Conservation (phyloP, 805 yeast species). For the Candida adriatica region DNA sequence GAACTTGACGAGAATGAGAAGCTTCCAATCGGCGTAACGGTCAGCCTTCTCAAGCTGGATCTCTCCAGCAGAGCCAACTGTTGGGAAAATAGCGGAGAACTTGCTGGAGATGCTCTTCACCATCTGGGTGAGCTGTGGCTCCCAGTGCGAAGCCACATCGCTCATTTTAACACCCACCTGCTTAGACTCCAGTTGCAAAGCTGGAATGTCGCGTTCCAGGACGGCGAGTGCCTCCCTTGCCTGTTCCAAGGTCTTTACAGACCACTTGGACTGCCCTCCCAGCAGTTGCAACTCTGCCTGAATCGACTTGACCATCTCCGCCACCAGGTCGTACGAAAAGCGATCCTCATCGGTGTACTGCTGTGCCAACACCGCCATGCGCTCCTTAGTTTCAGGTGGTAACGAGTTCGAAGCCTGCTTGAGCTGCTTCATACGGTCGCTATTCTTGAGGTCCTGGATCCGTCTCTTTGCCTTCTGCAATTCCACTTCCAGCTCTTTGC, state of each 20-base stretch:
- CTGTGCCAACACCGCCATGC: conserved; percentile 34
- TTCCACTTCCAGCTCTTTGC: conserved; percentile 21
- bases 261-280: conserved; percentile 32
- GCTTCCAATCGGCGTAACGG: conserved; percentile 68
- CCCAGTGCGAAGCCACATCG: conserved; percentile 45
- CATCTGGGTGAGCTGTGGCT: conserved; percentile 47
- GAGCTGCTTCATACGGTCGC: conserved; percentile 23
- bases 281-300: conserved; percentile 37
- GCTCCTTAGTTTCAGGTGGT: conserved; percentile 32
- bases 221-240: conserved; percentile 20
- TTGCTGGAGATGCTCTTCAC: conserved; percentile 51
- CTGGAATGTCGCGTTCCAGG: conserved; percentile 17
- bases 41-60: conserved; percentile 49
- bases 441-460: conserved; percentile 17
- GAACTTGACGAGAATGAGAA: conserved; percentile 80
- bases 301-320: conserved; percentile 35
- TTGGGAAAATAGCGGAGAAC: conserved; percentile 59
- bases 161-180: conserved; percentile 27
- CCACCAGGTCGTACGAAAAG: conserved; percentile 33
- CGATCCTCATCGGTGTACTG: conserved; percentile 28
- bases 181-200: conserved; percentile 18
- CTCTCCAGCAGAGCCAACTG: conserved; percentile 85
- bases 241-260: conserved; percentile 27
- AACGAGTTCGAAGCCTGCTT: conserved; percentile 27
- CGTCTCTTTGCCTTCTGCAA: conserved; percentile 20